Base-by-base conservation (phyloP, 345 rosid species). In the Pugionium dolabratum region DNA sequence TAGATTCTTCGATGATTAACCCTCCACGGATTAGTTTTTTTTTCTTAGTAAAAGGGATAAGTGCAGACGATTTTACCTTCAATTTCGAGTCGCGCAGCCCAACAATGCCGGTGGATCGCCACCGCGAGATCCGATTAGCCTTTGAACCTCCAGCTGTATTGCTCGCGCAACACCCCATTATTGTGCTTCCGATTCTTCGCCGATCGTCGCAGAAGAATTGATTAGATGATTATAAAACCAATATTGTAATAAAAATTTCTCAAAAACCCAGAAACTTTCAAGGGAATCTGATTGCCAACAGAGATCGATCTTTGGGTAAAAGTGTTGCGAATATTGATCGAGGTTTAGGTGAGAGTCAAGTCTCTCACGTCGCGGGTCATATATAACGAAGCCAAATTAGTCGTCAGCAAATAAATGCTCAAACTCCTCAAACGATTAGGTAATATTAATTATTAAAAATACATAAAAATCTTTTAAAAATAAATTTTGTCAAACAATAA, bases 41-140 rank as follows among this genome's bases (percentile, higher is more conserved):
- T 28, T 31, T 57, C 39, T 1, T 0, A 7, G 39, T 5, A 47
- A 33, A 32, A 49, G 7, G n/a, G 49, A n/a, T 40, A 51, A 53
- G 55, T 66, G 34, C 3, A 2, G 35, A 28, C 18, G 37, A 67
- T 33, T 69, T 10, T 2, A 73, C 98, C 96, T 90, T 93, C 81
- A 93, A 80, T 86, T 88, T 93, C 62, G 94, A 67, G 75, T 93
- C 97, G 33, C 98, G 96, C 30, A 93, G 72, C 29, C 90, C 90
- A 59, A 93, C 91, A 71, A 93, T 90, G 75, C 98, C 98, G 28
- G 98, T 90, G 49, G 97, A 85, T 75, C 97, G 90, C 98, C 98
- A 90, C 18, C 96, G 83, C 2, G 91, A 76, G 54, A 81, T n/a
- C 79, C 91, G 78, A 62, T 57, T 71, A 39, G 88, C 88, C 69